Base-by-base conservation (phyloP, 2,329 filamentous ascomycete species). In the Cordyceps farinosa region DNA sequence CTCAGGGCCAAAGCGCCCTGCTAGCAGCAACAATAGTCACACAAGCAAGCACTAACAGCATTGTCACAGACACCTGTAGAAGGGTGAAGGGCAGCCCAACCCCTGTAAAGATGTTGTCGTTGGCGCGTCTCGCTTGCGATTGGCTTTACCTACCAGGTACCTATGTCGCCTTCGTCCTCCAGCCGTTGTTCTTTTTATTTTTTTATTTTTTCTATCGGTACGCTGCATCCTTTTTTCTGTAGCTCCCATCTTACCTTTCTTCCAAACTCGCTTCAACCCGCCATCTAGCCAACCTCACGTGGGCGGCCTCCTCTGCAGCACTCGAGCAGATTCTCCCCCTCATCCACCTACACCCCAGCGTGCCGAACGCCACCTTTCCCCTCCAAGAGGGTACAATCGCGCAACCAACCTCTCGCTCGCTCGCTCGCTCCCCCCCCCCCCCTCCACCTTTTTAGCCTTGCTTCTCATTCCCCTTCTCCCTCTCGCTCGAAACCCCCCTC, bases 371-470 rank as follows among this genome's bases (percentile, higher is more conserved):
- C 57, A 51, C 57, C 45, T 52, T 50, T 48, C 56, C 56, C 56
- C 44, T 50, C 56, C 44, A 57, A 57, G 30, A 57, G 42, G 44
- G 54, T 50, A 48, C 55, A 58, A 38, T 58, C 61, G 63, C 65
- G 64, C 64, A 55, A 62, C 61, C 64, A 55, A 55, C 66, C 61
- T 64, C 64, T 63, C 67, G 65, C 67, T 69, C 70, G 45, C 42
- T 8, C 32, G 13, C 57, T 29, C 62, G 63, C 65, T 65, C 67
- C 65, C 55, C 44, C 59, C 56, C 60, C 40, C 63, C 66, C 64
- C 30, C 38, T 51, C 62, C 66, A 66, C 57, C 61, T 56, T 59
- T 55, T 64, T 60, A 62, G 53, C 42, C 55, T 64, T 36, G n/a
- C 13, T 17, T 44, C 27, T 34, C 7, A 58, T 44, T 38, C 1